Base-by-base conservation (phyloP, 371 early-diverging fungal genomes). In the Apophysomyces variabilis region DNA sequence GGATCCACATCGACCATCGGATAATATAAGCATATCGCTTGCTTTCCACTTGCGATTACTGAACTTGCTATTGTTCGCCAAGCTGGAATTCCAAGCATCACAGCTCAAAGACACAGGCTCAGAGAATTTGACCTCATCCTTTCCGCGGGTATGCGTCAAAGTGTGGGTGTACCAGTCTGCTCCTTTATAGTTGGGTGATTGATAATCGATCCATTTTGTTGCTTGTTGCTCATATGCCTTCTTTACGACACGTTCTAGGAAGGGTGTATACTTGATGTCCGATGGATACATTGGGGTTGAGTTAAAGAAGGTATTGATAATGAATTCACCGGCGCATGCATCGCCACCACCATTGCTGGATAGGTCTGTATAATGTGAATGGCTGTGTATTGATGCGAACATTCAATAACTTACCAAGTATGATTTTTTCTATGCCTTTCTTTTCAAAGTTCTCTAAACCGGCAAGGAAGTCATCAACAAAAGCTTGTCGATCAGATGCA, bases 291-390 rank as follows among this genome's bases (percentile, higher is more conserved):
- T 80, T 16, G 80, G 80, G 0, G 83, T 83, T 26, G 76, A 70
- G 46, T 70, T 66, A 54, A 79, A 78, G 61, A 83, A 75, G 2
- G 80, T 76, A 16, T 73, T 78, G 66, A 83, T 83, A 26, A 83
- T 62, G 50, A 78, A 83, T 64, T 83, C 83, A 54, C 83, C 83
- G 26, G 83, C 83, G 68, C 83, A 83, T 4, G 83, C 83, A 68
- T 83, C 83, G 44, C 83, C 83, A 21, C 83, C 83, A 44, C 83
- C 83, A 50, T 83, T 83, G 9, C 76, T 67, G 5, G 83, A 83
- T 9, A 83, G 71, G 60, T 83, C 77, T 64, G 41, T 13, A 18
- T 14, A 37, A 16, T 12, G 38, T 43, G 3, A 61, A 38, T 13
- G 12, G 7, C 14, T 41, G 21, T 32, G n/a, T 32, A 12, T 7